phyloP scores from a whole-genome alignment of 2,329 filamentous ascomycete species.

The Herpomyces periplanetae region DNA sequence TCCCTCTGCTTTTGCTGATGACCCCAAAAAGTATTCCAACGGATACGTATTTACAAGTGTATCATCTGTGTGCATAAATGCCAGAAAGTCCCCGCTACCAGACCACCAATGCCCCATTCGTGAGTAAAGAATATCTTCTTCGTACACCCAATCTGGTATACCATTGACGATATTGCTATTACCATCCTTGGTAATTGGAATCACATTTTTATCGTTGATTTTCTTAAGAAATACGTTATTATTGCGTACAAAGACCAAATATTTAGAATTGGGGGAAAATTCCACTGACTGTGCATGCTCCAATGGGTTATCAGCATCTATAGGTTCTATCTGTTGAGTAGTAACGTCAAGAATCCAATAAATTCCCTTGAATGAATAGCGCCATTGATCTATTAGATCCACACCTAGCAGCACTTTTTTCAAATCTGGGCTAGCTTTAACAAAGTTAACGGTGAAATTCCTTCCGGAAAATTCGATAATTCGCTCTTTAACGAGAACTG shows the following conservation, averaged over 20 bases:
- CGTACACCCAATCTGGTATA: slow-evolving; percentile 87
- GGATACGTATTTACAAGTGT: slow-evolving; percentile 63
- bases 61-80: slow-evolving; percentile 78
- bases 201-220: slow-evolving; percentile 13
- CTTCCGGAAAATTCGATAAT: too few species aligned
- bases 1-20: slow-evolving; percentile 20
- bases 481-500: too few species aligned
- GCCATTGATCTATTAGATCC: too few species aligned
- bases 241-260: slow-evolving; percentile 49
- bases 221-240: slow-evolving; percentile 66
- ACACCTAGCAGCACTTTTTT: slow-evolving; percentile 59
- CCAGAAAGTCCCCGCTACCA: slow-evolving; percentile 46
- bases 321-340: slow-evolving; percentile 30
- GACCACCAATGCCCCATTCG: slow-evolving; percentile 87
- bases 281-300: slow-evolving; percentile 39
- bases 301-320: slow-evolving; percentile 25
- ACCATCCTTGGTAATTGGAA: slow-evolving; percentile 48
- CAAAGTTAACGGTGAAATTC: too few species aligned
- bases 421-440: slow-evolving; percentile 47
- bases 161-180: slow-evolving; percentile 70
- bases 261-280: slow-evolving; percentile 60
- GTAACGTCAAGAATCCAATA: slow-evolving; percentile 83
- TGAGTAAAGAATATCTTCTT: slow-evolving; percentile 39
- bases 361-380: slow-evolving; percentile 44
- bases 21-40: slow-evolving; percentile 67